A percentile compares a stretch with the other conserved stretches of the same genome.
Evolutionary conservation across 2,329 filamentous ascomycete genomes (phyloP).

Genomic region (Penicillium sp.): DNA sequence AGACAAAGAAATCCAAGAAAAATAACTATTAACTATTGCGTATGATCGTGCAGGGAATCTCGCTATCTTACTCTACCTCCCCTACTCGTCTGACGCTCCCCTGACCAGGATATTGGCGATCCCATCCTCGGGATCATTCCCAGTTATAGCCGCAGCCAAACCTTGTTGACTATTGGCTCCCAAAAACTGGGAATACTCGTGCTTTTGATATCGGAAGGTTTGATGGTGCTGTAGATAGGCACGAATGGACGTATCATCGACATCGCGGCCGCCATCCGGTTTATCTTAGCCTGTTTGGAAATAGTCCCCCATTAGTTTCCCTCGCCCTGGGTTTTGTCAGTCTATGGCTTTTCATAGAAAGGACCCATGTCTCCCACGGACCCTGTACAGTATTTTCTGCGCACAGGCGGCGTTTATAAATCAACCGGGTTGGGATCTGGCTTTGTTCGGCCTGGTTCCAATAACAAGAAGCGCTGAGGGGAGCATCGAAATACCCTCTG

Average conservation of each 20-base stretch:
- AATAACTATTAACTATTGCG: too few species aligned
- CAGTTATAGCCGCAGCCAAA: constrained; percentile 4
- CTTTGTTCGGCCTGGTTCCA: constrained; percentile 23
- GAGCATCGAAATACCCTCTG: constrained; percentile 2
- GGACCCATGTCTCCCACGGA: neutral
- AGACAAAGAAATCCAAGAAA: constrained; percentile 4
- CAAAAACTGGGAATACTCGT: neutral
- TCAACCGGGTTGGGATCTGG: constrained; percentile 11
- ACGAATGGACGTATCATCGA: neutral
- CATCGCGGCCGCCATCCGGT: neutral
- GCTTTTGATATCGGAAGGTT: neutral
- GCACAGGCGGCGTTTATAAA: constrained; percentile 14
- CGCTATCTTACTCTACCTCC: neutral
- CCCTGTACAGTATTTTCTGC: neutral
- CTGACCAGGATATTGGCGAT: neutral
- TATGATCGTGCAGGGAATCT: neutral
- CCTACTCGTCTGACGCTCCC: too few species aligned
- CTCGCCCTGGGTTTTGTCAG: neutral
- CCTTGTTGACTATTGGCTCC: neutral
- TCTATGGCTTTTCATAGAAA: neutral
- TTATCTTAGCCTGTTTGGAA: neutral
- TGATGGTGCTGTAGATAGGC: neutral
- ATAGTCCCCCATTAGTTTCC: neutral
- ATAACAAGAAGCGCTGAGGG: constrained; percentile 15
- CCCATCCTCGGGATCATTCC: neutral